Evolutionary conservation across 1,284 basidiomycete species (phyloP), one percentile per base, ranked within the genome.

Genomic region (Apiotrichum brassicae): DNA sequence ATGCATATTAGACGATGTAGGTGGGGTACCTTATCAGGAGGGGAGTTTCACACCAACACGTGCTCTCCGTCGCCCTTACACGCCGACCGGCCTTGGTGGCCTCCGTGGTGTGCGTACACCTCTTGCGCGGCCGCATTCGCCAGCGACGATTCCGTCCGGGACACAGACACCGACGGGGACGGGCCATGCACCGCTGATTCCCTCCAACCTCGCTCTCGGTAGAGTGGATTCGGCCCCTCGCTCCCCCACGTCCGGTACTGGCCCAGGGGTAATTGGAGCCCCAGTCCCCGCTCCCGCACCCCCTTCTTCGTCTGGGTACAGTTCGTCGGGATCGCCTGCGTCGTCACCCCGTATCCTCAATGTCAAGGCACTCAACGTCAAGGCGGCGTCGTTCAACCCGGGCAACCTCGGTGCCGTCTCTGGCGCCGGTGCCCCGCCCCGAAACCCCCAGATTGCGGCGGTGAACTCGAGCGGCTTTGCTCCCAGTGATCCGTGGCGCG

Each of bases 291-390:
- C 53, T 64, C 16, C 74, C 75, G 54, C 75, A 74, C 43, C 86
- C 81, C 59, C 83, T 8, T 62, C 69, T 18, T 81, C 68, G 18
- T 79, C 85, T 19, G 86, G 84, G 65, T 79, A 61, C 43, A 54
- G 63, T 14, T 60, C 68, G 12, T 75, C 78, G 3, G 76, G 76
- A 71, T 70, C 83, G 70, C 71, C 80, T 72, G 65, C 78, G 18
- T 75, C 76, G 1, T 79, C 79, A 3, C 79, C 80, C 18, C 75
- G 77, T 12, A 69, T 78, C 23, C 76, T 85, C 38, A 84, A 79
- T 54, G 83, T 83, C 40, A 84, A 84, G 68, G 83, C 83, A n/a
- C n/a, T n/a, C n/a, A n/a, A 79, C 54, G 83, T 83, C 40, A 84
- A 84, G 68, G 83, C 83, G 2, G 73, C 76, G 22, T 79, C 83